Percentiles rank a stretch among this genome's conserved stretches.
Conservation (phyloP, 2,329 filamentous ascomycete genomes). For the Parafenestella ontariensis region DNA sequence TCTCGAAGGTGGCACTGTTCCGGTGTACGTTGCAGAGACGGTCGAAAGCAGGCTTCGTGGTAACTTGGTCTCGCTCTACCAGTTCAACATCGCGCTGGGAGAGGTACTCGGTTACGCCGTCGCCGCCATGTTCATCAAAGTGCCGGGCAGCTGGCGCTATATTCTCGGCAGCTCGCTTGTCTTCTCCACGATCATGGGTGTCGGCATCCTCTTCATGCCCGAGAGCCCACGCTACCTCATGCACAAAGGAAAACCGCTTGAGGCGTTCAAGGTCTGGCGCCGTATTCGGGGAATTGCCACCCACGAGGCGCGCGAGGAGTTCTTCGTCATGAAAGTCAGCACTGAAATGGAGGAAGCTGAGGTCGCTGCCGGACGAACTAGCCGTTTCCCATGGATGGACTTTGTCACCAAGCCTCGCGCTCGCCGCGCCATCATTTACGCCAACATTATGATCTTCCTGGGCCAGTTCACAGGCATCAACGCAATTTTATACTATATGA, state of each 20-base stretch:
- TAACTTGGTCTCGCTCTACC: conserved; percentile 76
- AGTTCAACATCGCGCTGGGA: conserved; percentile 77
- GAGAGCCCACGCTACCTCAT: conserved; percentile 73
- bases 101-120: conserved; percentile 77
- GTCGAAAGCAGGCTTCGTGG: conserved; percentile 72
- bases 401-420: conserved; percentile 73
- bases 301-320: conserved; percentile 69
- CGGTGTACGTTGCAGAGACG: conserved; percentile 76
- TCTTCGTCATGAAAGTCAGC: conserved; percentile 73
- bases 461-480: conserved; percentile 76
- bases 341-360: conserved; percentile 63
- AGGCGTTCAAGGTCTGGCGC: conserved; percentile 74
- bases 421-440: conserved; percentile 64
- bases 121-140: conserved; percentile 74
- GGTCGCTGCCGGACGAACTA: conserved; percentile 59
- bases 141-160: conserved; percentile 74
- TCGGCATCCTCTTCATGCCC: conserved; percentile 74
- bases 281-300: conserved; percentile 69
- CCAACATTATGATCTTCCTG: conserved; percentile 77
- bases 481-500: conserved; percentile 77
- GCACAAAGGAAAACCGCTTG: conserved; percentile 67
- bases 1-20: conserved; percentile 76
- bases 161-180: conserved; percentile 76
- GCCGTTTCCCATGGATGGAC: conserved; percentile 73
- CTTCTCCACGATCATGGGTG: conserved; percentile 69